Percentiles rank a stretch among this genome's conserved stretches.
These are phyloP conservation scores for Colletotrichum viniferum DNA, from an alignment of 2,329 filamentous ascomycete genomes.

Conservation along the genomic window DNA sequence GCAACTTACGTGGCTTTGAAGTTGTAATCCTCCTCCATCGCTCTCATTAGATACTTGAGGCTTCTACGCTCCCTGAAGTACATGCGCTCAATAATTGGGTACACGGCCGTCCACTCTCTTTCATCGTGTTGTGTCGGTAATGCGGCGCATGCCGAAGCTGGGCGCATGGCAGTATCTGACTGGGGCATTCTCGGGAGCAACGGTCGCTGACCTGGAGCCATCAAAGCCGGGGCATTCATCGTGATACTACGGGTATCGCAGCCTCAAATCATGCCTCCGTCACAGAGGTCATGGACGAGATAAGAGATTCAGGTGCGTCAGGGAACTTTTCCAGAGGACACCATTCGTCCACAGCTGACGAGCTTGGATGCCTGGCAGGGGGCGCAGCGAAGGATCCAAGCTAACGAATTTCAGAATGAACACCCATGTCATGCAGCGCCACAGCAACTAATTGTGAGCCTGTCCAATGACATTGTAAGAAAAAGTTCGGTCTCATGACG, in stretches of 20 bases:
- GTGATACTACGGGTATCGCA: neutral
- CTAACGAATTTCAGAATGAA: neutral
- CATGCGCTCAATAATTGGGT: constrained; percentile 24
- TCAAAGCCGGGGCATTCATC: neutral
- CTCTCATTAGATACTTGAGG: constrained; percentile 24
- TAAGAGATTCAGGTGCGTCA: neutral
- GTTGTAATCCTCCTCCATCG: constrained; percentile 22
- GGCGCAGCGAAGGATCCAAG: neutral
- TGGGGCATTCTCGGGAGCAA: neutral
- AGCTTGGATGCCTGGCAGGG: neutral
- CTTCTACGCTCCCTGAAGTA: constrained; percentile 26
- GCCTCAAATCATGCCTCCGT: neutral
- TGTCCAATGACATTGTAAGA: neutral
- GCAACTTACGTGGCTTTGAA: constrained; percentile 26
- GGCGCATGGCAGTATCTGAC: neutral
- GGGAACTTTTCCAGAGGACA: neutral
- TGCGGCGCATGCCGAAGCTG: neutral
- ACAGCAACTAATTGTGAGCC: neutral
- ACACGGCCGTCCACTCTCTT: constrained; percentile 24
- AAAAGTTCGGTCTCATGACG: neutral
- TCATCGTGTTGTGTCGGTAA: constrained; percentile 15
- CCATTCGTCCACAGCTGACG: neutral
- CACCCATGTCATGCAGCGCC: neutral
- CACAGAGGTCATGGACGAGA: neutral
- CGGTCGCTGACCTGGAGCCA: neutral